Evolutionary conservation across 345 rosid species (phyloP).

Genomic region (Gossypium stocksii): DNA sequence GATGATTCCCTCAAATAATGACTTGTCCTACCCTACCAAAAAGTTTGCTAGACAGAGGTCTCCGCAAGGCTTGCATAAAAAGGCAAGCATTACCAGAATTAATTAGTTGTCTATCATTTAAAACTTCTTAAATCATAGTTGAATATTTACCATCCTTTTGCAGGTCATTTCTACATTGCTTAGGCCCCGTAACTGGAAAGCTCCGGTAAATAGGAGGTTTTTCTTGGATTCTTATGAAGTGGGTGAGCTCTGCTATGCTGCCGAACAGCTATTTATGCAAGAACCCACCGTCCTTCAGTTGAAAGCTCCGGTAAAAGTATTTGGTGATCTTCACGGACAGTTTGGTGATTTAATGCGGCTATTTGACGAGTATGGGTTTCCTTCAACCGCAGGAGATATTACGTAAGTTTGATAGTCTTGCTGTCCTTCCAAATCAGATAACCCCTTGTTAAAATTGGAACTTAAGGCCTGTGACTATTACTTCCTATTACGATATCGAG

Average conservation of each 20-base stretch:
- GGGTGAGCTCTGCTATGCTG: slow-evolving; percentile 98
- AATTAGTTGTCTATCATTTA: background rate
- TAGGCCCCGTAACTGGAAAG: slow-evolving; percentile 96
- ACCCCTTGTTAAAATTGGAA: background rate
- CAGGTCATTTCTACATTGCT: slow-evolving; percentile 89
- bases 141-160: slow-evolving; percentile 26
- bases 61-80: slow-evolving; percentile 95
- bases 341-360: slow-evolving; percentile 96
- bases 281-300: slow-evolving; percentile 95
- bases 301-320: slow-evolving; percentile 91
- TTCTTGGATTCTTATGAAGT: slow-evolving; percentile 97
- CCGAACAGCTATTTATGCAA: slow-evolving; percentile 96
- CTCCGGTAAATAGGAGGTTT: slow-evolving; percentile 85
- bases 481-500: background rate
- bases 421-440: background rate
- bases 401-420: slow-evolving; percentile 51
- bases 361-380: slow-evolving; percentile 96
- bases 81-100: slow-evolving; percentile 40
- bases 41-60: slow-evolving; percentile 77
- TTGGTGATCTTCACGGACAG: slow-evolving; percentile 98
- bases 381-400: slow-evolving; percentile 97
- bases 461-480: background rate
- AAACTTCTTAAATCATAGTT: background rate
- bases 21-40: slow-evolving; percentile 66
- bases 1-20: slow-evolving; percentile 79